Percentiles rank a stretch among this genome's conserved stretches.
phyloP scores from a whole-genome alignment of 169 alveolate genomes.

The Ichthyophthirius multifiliis region DNA sequence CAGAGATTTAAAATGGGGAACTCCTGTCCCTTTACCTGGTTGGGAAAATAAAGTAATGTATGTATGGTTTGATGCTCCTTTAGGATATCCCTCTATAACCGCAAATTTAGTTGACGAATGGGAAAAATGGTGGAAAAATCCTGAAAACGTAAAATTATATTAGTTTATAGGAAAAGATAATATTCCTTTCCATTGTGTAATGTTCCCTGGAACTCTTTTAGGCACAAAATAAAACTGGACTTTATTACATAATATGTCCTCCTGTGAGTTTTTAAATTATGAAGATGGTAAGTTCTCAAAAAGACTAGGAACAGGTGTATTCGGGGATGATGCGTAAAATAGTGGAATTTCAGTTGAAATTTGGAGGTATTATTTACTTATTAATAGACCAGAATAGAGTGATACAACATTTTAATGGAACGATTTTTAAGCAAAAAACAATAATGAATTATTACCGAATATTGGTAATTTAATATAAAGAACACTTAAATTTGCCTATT shows the following conservation, averaged over 20 bases:
- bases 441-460: constrained; percentile 82
- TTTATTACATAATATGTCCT: constrained; percentile 63
- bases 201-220: constrained; percentile 83
- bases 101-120: constrained; percentile 69
- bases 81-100: constrained; percentile 85
- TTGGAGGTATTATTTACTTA: constrained; percentile 83
- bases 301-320: constrained; percentile 76
- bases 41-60: constrained; percentile 81
- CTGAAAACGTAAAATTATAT: constrained; percentile 74
- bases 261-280: constrained; percentile 86
- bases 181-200: constrained; percentile 85
- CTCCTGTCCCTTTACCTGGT: constrained; percentile 83
- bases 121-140: constrained; percentile 88
- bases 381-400: constrained; percentile 81
- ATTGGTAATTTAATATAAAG: constrained; percentile 82
- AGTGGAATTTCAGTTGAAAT: constrained; percentile 84
- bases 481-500: constrained; percentile 55
- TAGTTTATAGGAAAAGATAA: constrained; percentile 90
- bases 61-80: constrained; percentile 92
- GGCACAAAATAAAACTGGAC: constrained; percentile 75
- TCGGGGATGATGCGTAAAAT: constrained; percentile 81
- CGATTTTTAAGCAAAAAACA: constrained; percentile 80
- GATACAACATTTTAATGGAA: constrained; percentile 86
- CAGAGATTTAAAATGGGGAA: constrained; percentile 89
- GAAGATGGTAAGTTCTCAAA: constrained; percentile 73